phyloP scores from a whole-genome alignment of 805 yeast genomes.

The Teunomyces lycoperdinae region DNA sequence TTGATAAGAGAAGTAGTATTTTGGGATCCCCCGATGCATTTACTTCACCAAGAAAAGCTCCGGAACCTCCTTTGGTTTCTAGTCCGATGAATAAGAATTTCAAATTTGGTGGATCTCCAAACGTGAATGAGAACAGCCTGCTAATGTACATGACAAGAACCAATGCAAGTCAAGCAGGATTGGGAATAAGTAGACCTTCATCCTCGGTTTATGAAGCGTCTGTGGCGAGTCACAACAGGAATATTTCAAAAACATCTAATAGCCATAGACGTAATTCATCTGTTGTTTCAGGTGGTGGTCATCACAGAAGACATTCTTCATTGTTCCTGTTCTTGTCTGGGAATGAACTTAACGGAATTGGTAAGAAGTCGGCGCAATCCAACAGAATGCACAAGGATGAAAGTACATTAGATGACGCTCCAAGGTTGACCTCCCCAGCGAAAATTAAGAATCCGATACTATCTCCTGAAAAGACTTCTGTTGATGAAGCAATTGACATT shows the following conservation, averaged over 20 bases:
- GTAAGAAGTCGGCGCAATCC: conserved; percentile 6
- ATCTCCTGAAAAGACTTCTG: conserved; percentile 7
- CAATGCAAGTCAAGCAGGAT: conserved; percentile 18
- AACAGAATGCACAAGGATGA: conserved; percentile 9
- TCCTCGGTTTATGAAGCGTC: conserved; percentile 52
- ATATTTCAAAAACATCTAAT: conserved; percentile 37
- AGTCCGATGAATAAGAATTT: conserved; percentile 27
- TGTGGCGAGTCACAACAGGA: conserved; percentile 39
- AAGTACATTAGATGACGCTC: conserved; percentile 1
- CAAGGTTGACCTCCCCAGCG: conserved; percentile 22
- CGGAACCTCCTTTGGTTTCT: conserved; percentile 55
- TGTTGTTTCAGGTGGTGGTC: conserved; percentile 25
- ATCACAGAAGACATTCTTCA: conserved; percentile 64
- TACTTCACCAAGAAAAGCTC: conserved; percentile 70
- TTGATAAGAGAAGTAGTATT: conserved; percentile 12
- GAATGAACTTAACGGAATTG: conserved; percentile 18
- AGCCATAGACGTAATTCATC: conserved; percentile 32
- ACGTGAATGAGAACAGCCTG: conserved; percentile 6
- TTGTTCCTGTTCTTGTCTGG: conserved; percentile 50
- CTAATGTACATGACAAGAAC: conserved; percentile 22
- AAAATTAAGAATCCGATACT: conserved; percentile 15
- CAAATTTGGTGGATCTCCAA: conserved; percentile 31
- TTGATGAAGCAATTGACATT: conserved; percentile 23
- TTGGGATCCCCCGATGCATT: conserved; percentile 34
- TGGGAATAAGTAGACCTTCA: conserved; percentile 39